Conservation (phyloP, 2,329 filamentous ascomycete genomes). For the Davidsoniella virescens region DNA sequence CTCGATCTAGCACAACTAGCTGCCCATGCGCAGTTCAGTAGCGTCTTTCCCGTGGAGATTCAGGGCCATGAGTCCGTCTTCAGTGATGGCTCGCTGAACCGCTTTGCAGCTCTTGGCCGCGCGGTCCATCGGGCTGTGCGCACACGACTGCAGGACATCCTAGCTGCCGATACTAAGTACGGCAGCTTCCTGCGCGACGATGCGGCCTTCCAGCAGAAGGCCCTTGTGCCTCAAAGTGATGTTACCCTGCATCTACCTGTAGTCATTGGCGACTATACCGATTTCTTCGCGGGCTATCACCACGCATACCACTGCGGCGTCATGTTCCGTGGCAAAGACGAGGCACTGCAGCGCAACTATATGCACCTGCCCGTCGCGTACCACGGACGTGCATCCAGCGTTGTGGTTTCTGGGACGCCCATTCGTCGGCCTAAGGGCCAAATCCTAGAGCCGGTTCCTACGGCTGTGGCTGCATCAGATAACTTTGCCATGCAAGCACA, state of each 20-base stretch:
- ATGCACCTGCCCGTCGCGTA: constrained; percentile 59
- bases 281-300: constrained; percentile 61
- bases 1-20: constrained; percentile 35
- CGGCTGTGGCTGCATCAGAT: constrained; percentile 13
- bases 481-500: not conserved
- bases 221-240: not conserved
- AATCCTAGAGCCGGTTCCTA: constrained; percentile 26
- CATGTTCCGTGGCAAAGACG: constrained; percentile 51
- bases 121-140: constrained; percentile 50
- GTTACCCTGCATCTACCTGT: constrained; percentile 41
- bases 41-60: constrained; percentile 3
- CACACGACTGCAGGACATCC: constrained; percentile 41
- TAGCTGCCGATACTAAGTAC: constrained; percentile 32
- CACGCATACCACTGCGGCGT: constrained; percentile 49
- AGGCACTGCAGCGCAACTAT: constrained; percentile 59
- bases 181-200: constrained; percentile 7
- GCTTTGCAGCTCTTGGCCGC: constrained; percentile 51
- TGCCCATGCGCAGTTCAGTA: constrained; percentile 11
- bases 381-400: constrained; percentile 53
- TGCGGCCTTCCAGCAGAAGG: not conserved
- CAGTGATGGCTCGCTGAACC: constrained; percentile 43
- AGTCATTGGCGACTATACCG: constrained; percentile 59
- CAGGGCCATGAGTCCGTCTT: constrained; percentile 10
- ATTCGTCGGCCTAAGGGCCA: constrained; percentile 53
- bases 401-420: constrained; percentile 53